Evolutionary conservation across 805 yeast species (phyloP).

Genomic region (Nakazawaea laoshanensis): DNA sequence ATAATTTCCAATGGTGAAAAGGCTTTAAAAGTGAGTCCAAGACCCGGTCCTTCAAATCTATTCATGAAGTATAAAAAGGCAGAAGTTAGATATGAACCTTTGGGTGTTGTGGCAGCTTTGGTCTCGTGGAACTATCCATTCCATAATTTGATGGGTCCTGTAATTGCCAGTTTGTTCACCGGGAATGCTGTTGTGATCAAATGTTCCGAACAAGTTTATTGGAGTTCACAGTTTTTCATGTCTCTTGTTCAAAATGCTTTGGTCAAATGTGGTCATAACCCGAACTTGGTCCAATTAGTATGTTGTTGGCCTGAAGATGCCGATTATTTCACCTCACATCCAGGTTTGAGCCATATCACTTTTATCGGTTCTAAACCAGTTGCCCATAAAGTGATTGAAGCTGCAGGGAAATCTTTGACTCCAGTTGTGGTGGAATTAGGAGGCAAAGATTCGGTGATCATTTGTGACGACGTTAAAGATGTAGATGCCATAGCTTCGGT

Average conservation of each 20-base stretch:
- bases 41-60: constrained; percentile 84
- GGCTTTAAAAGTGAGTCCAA: constrained; percentile 56
- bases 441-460: constrained; percentile 89
- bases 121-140: constrained; percentile 98
- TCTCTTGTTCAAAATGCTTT: constrained; percentile 66
- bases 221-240: constrained; percentile 83
- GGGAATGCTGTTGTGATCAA: constrained; percentile 90
- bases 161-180: constrained; percentile 79
- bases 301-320: constrained; percentile 89
- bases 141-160: constrained; percentile 89
- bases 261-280: constrained; percentile 65
- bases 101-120: constrained; percentile 82
- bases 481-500: constrained; percentile 58
- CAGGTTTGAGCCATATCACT: constrained; percentile 78
- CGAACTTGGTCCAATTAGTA: constrained; percentile 77
- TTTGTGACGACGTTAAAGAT: constrained; percentile 71
- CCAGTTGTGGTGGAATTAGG: constrained; percentile 96
- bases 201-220: constrained; percentile 92
- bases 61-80: constrained; percentile 88
- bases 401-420: constrained; percentile 80
- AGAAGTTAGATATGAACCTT: constrained; percentile 87
- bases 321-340: constrained; percentile 77
- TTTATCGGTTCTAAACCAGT: constrained; percentile 95
- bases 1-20: constrained; percentile 73
- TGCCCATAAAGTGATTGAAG: constrained; percentile 76